Evolutionary conservation across 2,329 filamentous ascomycete genomes (phyloP), one percentile per base, ranked within the genome.

Genomic region (Alternaria arborescens): DNA sequence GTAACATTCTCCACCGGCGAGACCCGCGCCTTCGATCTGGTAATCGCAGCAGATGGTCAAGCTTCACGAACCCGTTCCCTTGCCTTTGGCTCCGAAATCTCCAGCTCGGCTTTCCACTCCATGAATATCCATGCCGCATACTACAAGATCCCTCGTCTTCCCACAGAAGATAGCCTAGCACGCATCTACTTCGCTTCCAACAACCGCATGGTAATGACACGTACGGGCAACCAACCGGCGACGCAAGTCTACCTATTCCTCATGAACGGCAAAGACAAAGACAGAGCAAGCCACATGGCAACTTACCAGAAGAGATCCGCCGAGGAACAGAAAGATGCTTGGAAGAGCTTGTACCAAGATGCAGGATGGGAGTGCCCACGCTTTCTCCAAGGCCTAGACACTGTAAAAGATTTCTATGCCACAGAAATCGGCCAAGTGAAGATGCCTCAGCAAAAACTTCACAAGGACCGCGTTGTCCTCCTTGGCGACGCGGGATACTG

Each of bases 401-500:
- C 60, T 32, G 59, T 73, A 1, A 65, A 79, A 0, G 80, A 85
- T 64, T 85, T 86, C 60, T 86, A 86, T 72, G 76, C 75, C 24
- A 68, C 79, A 11, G 75, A 79, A 4, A 69, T 85, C 26, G 79
- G 73, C 0, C 78, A 83, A 48, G 79, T 88, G 26, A 81, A 81
- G 48, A 63, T 83, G 64, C 68, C 78, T 0, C 58, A 59, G 3
- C 85, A 30, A 0, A 18, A 24, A 3, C 32, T 81, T 81, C 80
- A 74, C 18, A 72, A 72, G 0, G 82, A 83, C 0, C 80, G 85
- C 0, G 79, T 87, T 1, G 81, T 78, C 0, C 73, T 88, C 0
- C 59, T 87, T 0, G 87, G 86, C 0, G 86, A 89, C 63, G 83
- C 87, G 0, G 79, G 71, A 0, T 77, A 77, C 54, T 78, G 41